A percentile compares a stretch with the other conserved stretches of the same genome.
These are phyloP conservation scores for Auriscalpium microsporum DNA, from an alignment of 768 basidiomycete species.

Conservation along the genomic window DNA sequence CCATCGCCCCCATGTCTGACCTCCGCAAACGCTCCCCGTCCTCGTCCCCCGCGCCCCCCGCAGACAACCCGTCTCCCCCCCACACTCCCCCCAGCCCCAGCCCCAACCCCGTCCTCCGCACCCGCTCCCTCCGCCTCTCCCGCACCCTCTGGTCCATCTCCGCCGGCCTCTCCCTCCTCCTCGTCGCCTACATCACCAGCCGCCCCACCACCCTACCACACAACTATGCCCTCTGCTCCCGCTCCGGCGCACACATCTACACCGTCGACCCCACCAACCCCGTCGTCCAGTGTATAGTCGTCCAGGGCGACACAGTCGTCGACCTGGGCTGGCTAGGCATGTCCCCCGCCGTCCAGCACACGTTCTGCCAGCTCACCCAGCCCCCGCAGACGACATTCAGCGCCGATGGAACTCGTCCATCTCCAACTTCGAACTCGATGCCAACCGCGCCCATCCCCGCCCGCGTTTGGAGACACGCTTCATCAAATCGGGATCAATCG, in stretches of 20 bases:
- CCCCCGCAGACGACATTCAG: slow-evolving; percentile 32
- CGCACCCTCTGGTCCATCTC: slow-evolving; percentile 14
- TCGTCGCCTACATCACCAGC: slow-evolving; percentile 7
- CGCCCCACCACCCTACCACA: slow-evolving; percentile 13
- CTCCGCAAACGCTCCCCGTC: slow-evolving; percentile 15
- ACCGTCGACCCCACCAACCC: slow-evolving; percentile 52
- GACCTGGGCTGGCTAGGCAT: slow-evolving; percentile 50
- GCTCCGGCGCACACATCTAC: slow-evolving; percentile 43
- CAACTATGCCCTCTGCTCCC: slow-evolving; percentile 60
- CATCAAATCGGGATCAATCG: slow-evolving; percentile 46
- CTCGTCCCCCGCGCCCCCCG: slow-evolving; percentile 6
- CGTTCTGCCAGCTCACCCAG: slow-evolving; percentile 1
- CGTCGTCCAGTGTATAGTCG: slow-evolving; percentile 54
- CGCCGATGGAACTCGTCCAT: slow-evolving; percentile 29
- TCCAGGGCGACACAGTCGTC: slow-evolving; percentile 40
- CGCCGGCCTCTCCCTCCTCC: slow-evolving; percentile 16
- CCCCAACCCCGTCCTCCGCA: background rate
- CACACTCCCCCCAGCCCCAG: background rate
- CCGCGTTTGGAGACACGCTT: slow-evolving; percentile 35
- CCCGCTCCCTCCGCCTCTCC: background rate
- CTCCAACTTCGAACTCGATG: slow-evolving; percentile 14
- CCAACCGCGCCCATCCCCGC: slow-evolving; percentile 15
- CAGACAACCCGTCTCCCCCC: background rate
- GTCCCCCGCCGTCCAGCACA: slow-evolving; percentile 16
- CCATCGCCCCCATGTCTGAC: slow-evolving; percentile 8